Evolutionary conservation across 352 stramenopile genomes (phyloP).

Genomic region (Pythium graminicola): DNA sequence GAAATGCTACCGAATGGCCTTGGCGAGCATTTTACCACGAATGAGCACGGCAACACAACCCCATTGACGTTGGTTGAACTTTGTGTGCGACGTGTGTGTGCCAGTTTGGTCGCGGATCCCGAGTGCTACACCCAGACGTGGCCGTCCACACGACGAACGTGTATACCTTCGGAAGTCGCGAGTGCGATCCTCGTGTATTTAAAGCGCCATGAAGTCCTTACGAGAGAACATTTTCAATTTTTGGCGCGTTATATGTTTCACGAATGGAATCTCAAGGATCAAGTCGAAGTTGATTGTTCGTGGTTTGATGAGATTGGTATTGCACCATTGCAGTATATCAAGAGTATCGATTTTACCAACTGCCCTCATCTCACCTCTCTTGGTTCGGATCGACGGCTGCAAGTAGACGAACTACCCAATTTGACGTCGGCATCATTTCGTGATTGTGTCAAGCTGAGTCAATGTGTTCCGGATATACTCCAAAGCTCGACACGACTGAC

Average conservation of each 20-base stretch:
- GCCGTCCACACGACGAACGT: neutral
- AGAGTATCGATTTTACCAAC: slow-evolving; percentile 47
- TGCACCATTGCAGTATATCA: slow-evolving; percentile 39
- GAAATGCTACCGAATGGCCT: slow-evolving; percentile 27
- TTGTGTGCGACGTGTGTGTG: slow-evolving; percentile 46
- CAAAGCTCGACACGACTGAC: slow-evolving; percentile 51
- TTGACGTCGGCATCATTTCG: slow-evolving; percentile 46
- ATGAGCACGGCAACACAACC: slow-evolving; percentile 28
- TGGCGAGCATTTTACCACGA: slow-evolving; percentile 48
- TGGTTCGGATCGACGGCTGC: slow-evolving; percentile 29
- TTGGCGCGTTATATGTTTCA: slow-evolving; percentile 46
- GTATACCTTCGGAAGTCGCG: slow-evolving; percentile 33
- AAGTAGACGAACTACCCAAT: slow-evolving; percentile 44
- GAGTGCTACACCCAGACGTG: slow-evolving; percentile 27
- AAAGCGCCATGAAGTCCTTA: slow-evolving; percentile 44
- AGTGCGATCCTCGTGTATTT: slow-evolving; percentile 43
- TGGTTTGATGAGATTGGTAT: slow-evolving; percentile 59
- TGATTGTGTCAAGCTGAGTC: slow-evolving; percentile 38
- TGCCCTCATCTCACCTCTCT: slow-evolving; percentile 49
- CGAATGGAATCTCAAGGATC: slow-evolving; percentile 50
- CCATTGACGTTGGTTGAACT: slow-evolving; percentile 54
- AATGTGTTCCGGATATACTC: slow-evolving; percentile 43
- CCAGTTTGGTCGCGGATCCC: slow-evolving; percentile 34
- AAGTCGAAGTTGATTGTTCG: slow-evolving; percentile 43
- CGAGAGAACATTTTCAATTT: slow-evolving; percentile 46